A percentile compares a stretch with the other conserved stretches of the same genome.
Conservation (phyloP, 1,284 basidiomycete species). For the Vanrija humicola region DNA sequence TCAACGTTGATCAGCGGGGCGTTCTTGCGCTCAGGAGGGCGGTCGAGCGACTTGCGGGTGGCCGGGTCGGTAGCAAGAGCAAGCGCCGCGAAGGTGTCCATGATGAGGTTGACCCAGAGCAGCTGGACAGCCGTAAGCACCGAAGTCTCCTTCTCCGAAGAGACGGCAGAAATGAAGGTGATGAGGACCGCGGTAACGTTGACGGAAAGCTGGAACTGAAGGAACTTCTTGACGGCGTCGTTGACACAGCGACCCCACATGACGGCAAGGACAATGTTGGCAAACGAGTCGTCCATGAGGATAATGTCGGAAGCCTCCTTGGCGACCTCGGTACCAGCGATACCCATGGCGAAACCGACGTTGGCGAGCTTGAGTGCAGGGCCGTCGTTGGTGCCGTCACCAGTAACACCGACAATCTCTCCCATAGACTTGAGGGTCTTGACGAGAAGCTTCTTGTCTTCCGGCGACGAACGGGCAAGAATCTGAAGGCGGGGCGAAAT, state of each 20-base stretch:
- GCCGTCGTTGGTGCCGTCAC: slow-evolving; percentile 97
- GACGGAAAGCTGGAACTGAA: slow-evolving; percentile 96
- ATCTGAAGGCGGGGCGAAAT: slow-evolving; percentile 58
- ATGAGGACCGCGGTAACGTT: slow-evolving; percentile 94
- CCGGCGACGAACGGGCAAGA: slow-evolving; percentile 89
- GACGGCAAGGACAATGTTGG: slow-evolving; percentile 92
- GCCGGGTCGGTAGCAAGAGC: slow-evolving; percentile 96
- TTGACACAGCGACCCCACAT: slow-evolving; percentile 99
- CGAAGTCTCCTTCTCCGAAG: slow-evolving; percentile 70
- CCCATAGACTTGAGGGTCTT: slow-evolving; percentile 81
- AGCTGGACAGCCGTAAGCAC: slow-evolving; percentile 92
- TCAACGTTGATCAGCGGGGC: slow-evolving; percentile 84
- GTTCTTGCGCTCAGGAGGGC: slow-evolving; percentile 83
- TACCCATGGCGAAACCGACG: slow-evolving; percentile 97
- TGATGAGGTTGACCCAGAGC: slow-evolving; percentile 70
- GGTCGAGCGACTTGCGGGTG: slow-evolving; percentile 70
- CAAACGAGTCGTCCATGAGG: slow-evolving; percentile 96
- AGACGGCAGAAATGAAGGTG: slow-evolving; percentile 86
- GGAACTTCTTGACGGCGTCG: slow-evolving; percentile 93
- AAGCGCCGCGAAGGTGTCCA: slow-evolving; percentile 97
- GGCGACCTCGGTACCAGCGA: slow-evolving; percentile 96
- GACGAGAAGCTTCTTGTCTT: slow-evolving; percentile 93
- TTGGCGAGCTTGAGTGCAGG: slow-evolving; percentile 92
- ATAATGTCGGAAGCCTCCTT: slow-evolving; percentile 99
- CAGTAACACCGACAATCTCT: slow-evolving; percentile 94